phyloP scores from a whole-genome alignment of 148 eudicot genomes.

The Bassia scoparia region DNA sequence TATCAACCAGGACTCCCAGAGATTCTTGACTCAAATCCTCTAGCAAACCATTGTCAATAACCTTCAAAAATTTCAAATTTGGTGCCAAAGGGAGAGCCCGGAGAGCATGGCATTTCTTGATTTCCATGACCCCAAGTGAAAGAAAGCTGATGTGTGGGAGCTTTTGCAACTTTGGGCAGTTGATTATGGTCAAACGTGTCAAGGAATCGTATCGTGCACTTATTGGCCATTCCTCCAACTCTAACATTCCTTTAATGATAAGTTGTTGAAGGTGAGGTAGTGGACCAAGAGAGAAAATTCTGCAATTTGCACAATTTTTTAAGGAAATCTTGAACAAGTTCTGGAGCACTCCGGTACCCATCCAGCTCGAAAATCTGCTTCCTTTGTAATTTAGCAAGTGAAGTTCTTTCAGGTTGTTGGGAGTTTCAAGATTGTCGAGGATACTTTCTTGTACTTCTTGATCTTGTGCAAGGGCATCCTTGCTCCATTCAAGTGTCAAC shows the following conservation, averaged over 20 bases:
- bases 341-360: slow-evolving; percentile 19
- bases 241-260: slow-evolving; percentile 28
- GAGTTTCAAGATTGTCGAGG: slow-evolving; percentile 31
- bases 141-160: slow-evolving; percentile 17
- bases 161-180: slow-evolving; percentile 27
- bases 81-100: slow-evolving; percentile 23
- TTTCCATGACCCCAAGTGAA: slow-evolving; percentile 15
- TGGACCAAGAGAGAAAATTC: slow-evolving; percentile 27
- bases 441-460: slow-evolving; percentile 22
- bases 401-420: slow-evolving; percentile 23
- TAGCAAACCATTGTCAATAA: slow-evolving; percentile 19
- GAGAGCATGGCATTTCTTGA: slow-evolving; percentile 31
- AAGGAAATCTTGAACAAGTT: slow-evolving; percentile 20
- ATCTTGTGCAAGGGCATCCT: slow-evolving; percentile 9
- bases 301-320: slow-evolving; percentile 24
- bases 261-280: slow-evolving; percentile 22
- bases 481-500: slow-evolving; percentile 32
- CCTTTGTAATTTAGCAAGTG: slow-evolving; percentile 25
- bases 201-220: slow-evolving; percentile 9
- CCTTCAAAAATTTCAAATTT: slow-evolving; percentile 11
- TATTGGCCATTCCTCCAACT: slow-evolving; percentile 27
- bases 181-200: slow-evolving; percentile 10
- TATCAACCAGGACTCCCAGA: not conserved
- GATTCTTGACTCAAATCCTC: slow-evolving; percentile 13
- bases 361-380: slow-evolving; percentile 21